Evolutionary conservation across 495 filamentous ascomycete species (phyloP), one percentile per base, ranked within the genome.

Genomic region (Podospora pseudocomata): DNA sequence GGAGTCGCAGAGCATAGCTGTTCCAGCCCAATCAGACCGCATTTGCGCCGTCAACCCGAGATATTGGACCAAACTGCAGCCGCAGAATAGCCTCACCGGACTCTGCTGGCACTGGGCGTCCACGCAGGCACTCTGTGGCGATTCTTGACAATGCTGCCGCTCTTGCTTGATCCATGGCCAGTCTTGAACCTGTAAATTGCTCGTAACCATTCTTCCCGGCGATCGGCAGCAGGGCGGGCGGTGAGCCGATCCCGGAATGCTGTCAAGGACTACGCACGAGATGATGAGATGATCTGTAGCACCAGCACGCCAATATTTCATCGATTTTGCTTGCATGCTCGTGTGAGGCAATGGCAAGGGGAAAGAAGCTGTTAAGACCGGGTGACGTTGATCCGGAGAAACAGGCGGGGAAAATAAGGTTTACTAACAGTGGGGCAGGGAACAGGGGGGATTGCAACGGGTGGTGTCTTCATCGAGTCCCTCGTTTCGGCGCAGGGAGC

Each of bases 1-100:
- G 39, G 2, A 49, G 39, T 11, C 23, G 9, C 39, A 9, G 5
- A 5, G 39, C 7, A 32, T 32, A 13, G 39, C 39, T 7, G 39
- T 68, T 63, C 27, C 49, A 59, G 65, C 58, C 70, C 70, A 72
- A 72, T 72, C 64, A 65, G 57, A 53, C 67, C 55, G 34, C 49
- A 16, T 60, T 49, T 32, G 30, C 23, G 23, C 23, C 23, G 23
- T 23, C 64, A 67, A 65, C 67, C 60, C 60, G 53, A 65, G 19
- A 27, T 13, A 63, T 19, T 56, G 69, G 23, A 66, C 66, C 60
- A 66, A 18, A 60, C 55, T 58, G 19, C 55, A 58, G 11, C 55
- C n/a, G 55, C 18, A 20, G 18, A 20, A 58, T 20, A 58, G 55
- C 55, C 55, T 58, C 55, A 58, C 55, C n/a, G 55, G 65, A 1